Percentiles rank a stretch among this genome's conserved stretches.
These are phyloP conservation scores for Warburgia ugandensis DNA, from an alignment of 164 flowering plant genomes.

Conservation along the genomic window DNA sequence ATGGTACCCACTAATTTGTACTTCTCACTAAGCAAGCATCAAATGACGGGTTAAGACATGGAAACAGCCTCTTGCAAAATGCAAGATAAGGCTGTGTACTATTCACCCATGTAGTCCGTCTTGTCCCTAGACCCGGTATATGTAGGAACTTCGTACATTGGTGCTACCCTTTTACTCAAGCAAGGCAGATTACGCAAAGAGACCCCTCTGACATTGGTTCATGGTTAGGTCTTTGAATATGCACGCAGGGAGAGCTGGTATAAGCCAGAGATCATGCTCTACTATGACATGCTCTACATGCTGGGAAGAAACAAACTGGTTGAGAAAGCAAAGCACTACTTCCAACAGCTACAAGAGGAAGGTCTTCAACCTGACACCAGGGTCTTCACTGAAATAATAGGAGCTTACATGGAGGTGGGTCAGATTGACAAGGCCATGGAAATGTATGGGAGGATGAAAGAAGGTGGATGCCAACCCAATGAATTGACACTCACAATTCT, in stretches of 20 bases:
- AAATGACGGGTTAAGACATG: too few relatives aligned
- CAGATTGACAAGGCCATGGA: conserved; percentile 11
- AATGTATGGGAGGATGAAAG: conserved; percentile 8
- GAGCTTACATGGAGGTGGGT: conserved; percentile 11
- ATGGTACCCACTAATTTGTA: too few relatives aligned
- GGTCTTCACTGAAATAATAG: conserved; percentile 13
- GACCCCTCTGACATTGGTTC: too few relatives aligned
- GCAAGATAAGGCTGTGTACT: too few relatives aligned
- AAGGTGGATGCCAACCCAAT: conserved; percentile 9
- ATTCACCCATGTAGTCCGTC: too few relatives aligned
- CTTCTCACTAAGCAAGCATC: too few relatives aligned
- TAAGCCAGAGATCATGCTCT: conserved; percentile 2
- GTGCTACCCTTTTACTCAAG: too few relatives aligned
- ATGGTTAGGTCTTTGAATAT: conserved; percentile 9
- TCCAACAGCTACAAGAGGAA: conserved; percentile 5
- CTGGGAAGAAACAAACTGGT: conserved; percentile 8
- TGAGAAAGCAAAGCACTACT: conserved; percentile 9
- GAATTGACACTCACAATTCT: conserved; percentile 8
- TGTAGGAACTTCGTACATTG: too few relatives aligned
- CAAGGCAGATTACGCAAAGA: too few relatives aligned
- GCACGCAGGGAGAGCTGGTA: conserved; percentile 12
- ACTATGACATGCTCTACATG: conserved; percentile 9
- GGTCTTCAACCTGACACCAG: conserved; percentile 10
- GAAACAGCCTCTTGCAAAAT: too few relatives aligned
- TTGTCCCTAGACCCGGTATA: too few relatives aligned